A percentile compares a stretch with the other conserved stretches of the same genome.
These are phyloP conservation scores for Manihot esculenta DNA, from an alignment of 441 rosid species.

Conservation along the genomic window DNA sequence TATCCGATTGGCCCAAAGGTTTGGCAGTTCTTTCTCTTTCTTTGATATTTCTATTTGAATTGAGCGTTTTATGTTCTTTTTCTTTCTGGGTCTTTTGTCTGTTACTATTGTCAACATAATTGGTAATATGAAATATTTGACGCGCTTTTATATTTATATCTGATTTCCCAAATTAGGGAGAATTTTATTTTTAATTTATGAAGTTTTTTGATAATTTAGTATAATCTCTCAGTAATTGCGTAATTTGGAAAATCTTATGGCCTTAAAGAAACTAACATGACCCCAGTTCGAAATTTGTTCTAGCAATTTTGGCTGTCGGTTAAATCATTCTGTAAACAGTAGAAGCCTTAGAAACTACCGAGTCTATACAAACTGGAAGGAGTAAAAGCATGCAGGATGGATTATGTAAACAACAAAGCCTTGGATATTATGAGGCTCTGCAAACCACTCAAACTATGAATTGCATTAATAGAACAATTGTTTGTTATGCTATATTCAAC, in stretches of 20 bases:
- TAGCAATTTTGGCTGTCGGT: too few relatives aligned
- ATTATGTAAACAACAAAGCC: background rate
- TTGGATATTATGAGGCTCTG: too few relatives aligned
- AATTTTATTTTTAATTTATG: background rate
- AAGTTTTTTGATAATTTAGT: background rate
- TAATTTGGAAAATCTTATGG: background rate
- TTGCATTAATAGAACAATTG: background rate
- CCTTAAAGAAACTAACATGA: background rate
- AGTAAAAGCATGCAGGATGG: background rate
- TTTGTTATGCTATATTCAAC: background rate
- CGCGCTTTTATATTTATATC: background rate
- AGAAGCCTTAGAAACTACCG: too few relatives aligned
- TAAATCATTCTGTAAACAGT: too few relatives aligned
- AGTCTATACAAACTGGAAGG: background rate
- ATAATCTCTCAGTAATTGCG: background rate
- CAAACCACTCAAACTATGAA: background rate
- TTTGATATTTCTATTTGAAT: conserved; percentile 4
- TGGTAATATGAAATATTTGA: background rate
- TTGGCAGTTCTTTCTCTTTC: conserved; percentile 2
- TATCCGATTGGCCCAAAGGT: conserved; percentile 98
- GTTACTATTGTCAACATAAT: background rate
- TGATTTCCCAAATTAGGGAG: background rate
- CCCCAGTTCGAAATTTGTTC: too few relatives aligned
- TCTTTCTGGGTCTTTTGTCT: background rate
- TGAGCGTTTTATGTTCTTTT: background rate